A percentile compares a stretch with the other conserved stretches of the same genome.
Evolutionary conservation across 148 eudicot genomes (phyloP).

Genomic region (Bassia scoparia): DNA sequence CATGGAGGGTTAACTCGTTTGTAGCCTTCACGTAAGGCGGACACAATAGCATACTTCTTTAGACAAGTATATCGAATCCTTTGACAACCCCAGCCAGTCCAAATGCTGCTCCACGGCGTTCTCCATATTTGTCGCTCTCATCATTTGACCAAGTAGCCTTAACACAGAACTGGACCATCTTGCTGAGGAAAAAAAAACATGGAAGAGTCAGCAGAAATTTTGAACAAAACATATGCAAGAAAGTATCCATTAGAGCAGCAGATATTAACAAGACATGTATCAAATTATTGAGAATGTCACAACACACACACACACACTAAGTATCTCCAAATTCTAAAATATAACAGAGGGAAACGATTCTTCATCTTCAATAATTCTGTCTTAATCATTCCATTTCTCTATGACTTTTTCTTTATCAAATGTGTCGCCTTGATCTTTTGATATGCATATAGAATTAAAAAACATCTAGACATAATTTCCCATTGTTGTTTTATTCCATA

Average conservation of each 20-base stretch:
- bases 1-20: slow-evolving; percentile 54
- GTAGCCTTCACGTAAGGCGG: slow-evolving; percentile 58
- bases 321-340: too few species aligned
- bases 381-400: too few species aligned
- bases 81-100: slow-evolving; percentile 89
- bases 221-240: slow-evolving; percentile 14
- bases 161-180: slow-evolving; percentile 78
- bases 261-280: neutral
- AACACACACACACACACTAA: too few species aligned
- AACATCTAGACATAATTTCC: too few species aligned
- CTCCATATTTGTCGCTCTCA: slow-evolving; percentile 98
- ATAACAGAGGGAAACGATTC: too few species aligned
- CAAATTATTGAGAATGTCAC: neutral
- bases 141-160: slow-evolving; percentile 72
- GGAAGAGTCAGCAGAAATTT: neutral
- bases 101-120: slow-evolving; percentile 99
- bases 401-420: too few species aligned
- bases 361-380: too few species aligned
- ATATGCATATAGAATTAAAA: too few species aligned
- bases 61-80: slow-evolving; percentile 72
- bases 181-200: slow-evolving; percentile 43
- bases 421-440: too few species aligned
- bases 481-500: too few species aligned
- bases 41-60: slow-evolving; percentile 73
- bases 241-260: neutral